A percentile compares a stretch with the other conserved stretches of the same genome.
Evolutionary conservation across 2,329 filamentous ascomycete species (phyloP).

Genomic region (Metarhizium sp.): DNA sequence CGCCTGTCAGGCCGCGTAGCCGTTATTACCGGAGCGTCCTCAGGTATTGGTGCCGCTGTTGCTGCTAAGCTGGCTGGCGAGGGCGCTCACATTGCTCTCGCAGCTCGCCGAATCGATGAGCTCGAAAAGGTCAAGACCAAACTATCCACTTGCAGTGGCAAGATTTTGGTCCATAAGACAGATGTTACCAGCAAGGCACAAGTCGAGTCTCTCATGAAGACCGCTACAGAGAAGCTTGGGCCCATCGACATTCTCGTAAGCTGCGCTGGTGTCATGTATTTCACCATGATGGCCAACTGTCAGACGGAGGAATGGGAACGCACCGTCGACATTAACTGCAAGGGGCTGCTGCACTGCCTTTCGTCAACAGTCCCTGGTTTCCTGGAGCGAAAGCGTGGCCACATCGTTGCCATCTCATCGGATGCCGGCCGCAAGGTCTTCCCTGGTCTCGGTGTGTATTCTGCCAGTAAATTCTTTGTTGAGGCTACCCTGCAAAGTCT

Average conservation of each 20-base stretch:
- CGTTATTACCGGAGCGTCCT: conserved; percentile 71
- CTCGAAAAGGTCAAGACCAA: conserved; percentile 58
- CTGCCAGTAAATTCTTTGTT: conserved; percentile 76
- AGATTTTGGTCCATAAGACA: conserved; percentile 59
- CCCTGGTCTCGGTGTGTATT: conserved; percentile 73
- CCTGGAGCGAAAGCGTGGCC: conserved; percentile 58
- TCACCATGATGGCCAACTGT: conserved; percentile 74
- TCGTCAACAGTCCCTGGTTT: conserved; percentile 61
- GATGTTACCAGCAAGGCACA: conserved; percentile 61
- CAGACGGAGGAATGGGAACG: conserved; percentile 69
- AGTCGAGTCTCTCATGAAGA: conserved; percentile 55
- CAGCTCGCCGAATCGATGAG: conserved; percentile 59
- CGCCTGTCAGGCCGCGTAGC: conserved; percentile 61
- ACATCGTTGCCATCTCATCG: conserved; percentile 74
- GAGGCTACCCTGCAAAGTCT: conserved; percentile 70
- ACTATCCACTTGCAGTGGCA: conserved; percentile 47
- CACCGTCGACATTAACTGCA: conserved; percentile 81
- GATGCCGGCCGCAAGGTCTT: conserved; percentile 77
- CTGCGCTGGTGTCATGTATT: conserved; percentile 82
- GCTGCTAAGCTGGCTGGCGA: conserved; percentile 58
- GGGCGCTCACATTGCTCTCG: conserved; percentile 63
- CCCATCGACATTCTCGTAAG: conserved; percentile 70
- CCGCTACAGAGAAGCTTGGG: conserved; percentile 53
- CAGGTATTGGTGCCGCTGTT: conserved; percentile 69
- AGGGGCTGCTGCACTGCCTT: conserved; percentile 66